Conservation (phyloP, 768 basidiomycete genomes). For the Russula griseocarnosa region DNA sequence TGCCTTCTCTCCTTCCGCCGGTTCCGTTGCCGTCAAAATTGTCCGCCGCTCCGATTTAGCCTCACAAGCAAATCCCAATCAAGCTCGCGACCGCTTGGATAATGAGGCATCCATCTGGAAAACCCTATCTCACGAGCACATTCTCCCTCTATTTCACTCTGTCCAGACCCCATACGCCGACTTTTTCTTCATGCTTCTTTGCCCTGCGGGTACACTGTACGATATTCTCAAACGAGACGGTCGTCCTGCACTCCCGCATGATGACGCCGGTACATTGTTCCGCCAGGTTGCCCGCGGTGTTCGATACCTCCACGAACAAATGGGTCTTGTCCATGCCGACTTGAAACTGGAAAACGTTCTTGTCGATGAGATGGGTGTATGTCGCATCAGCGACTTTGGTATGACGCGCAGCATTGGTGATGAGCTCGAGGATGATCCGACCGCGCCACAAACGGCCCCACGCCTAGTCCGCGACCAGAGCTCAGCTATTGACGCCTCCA, state of each 20-base stretch:
- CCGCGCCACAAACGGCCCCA: not conserved
- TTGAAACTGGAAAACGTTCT: constrained; percentile 97
- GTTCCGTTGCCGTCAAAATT: constrained; percentile 78
- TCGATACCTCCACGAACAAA: constrained; percentile 76
- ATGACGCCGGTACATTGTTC: constrained; percentile 82
- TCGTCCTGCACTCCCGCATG: constrained; percentile 61
- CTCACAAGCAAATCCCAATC: constrained; percentile 47
- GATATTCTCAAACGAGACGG: constrained; percentile 76
- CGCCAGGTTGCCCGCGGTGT: constrained; percentile 80
- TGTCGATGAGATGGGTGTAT: constrained; percentile 83
- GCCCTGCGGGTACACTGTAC: constrained; percentile 80
- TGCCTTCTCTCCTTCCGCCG: constrained; percentile 59
- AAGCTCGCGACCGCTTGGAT: constrained; percentile 53
- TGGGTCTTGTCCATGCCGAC: constrained; percentile 83
- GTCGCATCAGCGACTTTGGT: constrained; percentile 83
- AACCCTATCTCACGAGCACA: constrained; percentile 75
- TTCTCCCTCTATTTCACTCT: constrained; percentile 75
- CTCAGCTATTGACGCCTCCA: not conserved
- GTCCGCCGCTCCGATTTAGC: constrained; percentile 56
- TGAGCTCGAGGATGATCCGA: constrained; percentile 5
- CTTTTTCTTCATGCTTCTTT: constrained; percentile 79
- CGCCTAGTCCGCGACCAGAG: not conserved
- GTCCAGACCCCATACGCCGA: constrained; percentile 59
- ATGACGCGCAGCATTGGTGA: constrained; percentile 66
- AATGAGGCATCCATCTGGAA: constrained; percentile 73